Evolutionary conservation across 2,329 filamentous ascomycete species (phyloP).

Genomic region (Ophiostoma sp.): DNA sequence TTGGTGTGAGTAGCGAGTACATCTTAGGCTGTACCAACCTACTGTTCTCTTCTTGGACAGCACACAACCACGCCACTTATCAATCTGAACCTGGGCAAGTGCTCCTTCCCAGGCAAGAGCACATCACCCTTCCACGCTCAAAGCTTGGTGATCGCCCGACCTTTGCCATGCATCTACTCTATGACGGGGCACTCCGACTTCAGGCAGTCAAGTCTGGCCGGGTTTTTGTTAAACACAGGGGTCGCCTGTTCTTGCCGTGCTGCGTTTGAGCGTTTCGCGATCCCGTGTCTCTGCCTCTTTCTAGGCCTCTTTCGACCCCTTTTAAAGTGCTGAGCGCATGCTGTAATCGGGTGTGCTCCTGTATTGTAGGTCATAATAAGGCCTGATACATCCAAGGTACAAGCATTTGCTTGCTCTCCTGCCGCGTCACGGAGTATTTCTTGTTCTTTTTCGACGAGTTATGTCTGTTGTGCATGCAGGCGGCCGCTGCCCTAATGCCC

Average conservation of each 20-base stretch:
- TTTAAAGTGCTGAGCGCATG: not conserved
- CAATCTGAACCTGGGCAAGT: not conserved
- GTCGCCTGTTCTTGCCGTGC: not conserved
- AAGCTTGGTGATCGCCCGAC: not conserved
- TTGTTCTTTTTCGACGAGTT: not conserved
- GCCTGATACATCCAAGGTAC: not conserved
- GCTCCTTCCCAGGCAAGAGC: not conserved
- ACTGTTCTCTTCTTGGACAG: not conserved
- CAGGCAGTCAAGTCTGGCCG: not conserved
- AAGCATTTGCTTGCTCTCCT: not conserved
- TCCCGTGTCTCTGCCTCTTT: not conserved
- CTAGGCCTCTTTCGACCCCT: not conserved
- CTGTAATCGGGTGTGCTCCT: not conserved
- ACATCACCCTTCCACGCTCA: not conserved
- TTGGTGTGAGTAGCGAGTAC: not conserved
- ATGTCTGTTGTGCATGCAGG: slow-evolving; percentile 6
- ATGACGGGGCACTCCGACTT: not conserved
- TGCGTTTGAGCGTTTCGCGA: not conserved
- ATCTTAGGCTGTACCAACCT: not conserved
- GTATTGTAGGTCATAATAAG: not conserved
- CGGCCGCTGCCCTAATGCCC: not conserved
- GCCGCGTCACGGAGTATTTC: not conserved
- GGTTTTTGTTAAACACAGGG: not conserved
- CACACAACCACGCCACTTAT: not conserved
- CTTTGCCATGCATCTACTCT: not conserved